Percentiles rank a stretch among this genome's conserved stretches.
Evolutionary conservation across 257 asterid species (phyloP).

Genomic region (Vinca minor): DNA sequence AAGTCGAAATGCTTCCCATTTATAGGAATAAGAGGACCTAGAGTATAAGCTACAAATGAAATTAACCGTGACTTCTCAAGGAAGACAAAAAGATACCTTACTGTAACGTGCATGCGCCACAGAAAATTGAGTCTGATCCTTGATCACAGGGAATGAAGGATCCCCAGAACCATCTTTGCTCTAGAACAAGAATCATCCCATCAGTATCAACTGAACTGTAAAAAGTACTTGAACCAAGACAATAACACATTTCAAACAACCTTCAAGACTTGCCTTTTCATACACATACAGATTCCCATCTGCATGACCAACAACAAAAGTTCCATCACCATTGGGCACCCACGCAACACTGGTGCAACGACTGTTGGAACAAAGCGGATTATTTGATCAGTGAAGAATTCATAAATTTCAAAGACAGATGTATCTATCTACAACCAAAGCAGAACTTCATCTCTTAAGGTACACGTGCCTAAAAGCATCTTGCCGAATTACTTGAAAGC

Average conservation of each 20-base stretch:
- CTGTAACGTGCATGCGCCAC: constrained; percentile 94
- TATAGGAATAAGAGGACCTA: not conserved
- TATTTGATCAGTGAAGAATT: constrained; percentile 13
- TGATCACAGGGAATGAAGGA: constrained; percentile 87
- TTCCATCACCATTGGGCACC: constrained; percentile 92
- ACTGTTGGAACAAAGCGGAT: constrained; percentile 43
- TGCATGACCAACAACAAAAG: constrained; percentile 80
- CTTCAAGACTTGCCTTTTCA: constrained; percentile 75
- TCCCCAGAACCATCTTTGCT: constrained; percentile 89
- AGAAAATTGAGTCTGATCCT: constrained; percentile 91
- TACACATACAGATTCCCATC: constrained; percentile 86
- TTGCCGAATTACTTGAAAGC: not conserved
- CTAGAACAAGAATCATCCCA: constrained; percentile 31
- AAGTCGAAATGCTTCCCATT: not conserved
- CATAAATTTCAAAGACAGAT: not conserved
- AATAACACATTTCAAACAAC: not conserved
- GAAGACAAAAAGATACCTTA: constrained; percentile 44
- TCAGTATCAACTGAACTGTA: not conserved
- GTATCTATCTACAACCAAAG: not conserved
- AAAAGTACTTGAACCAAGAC: not conserved
- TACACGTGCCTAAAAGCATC: not conserved
- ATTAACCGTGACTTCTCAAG: not conserved
- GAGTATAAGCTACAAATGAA: not conserved
- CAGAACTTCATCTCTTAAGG: not conserved
- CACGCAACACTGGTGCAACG: constrained; percentile 86